Percentiles rank a stretch among this genome's conserved stretches.
These are phyloP conservation scores for Mucuna pruriens DNA, from an alignment of 306 rosid species.

Conservation along the genomic window DNA sequence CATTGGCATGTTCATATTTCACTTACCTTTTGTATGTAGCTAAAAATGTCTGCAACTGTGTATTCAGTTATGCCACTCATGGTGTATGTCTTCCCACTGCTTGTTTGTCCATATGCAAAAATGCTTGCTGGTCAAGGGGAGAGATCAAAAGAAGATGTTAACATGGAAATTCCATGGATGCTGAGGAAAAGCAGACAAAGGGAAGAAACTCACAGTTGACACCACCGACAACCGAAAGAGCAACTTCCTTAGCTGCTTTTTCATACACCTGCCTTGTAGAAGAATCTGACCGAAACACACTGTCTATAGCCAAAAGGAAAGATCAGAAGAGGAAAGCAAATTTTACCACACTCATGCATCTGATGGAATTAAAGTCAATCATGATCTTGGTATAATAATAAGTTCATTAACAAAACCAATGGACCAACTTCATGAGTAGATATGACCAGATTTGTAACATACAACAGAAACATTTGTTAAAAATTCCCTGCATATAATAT, in stretches of 20 bases:
- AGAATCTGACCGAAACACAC: conserved; percentile 82
- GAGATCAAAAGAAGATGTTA: neutral
- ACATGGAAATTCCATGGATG: conserved; percentile 15
- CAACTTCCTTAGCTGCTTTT: conserved; percentile 91
- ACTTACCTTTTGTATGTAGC: conserved; percentile 70
- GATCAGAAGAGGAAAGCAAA: conserved; percentile 41
- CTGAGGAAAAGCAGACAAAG: conserved; percentile 27
- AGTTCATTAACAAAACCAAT: conserved; percentile 11
- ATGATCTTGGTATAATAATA: conserved; percentile 22
- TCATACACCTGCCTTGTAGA: conserved; percentile 88
- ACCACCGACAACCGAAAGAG: conserved; percentile 91
- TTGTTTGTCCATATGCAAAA: conserved; percentile 99
- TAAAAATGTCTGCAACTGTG: conserved; percentile 79
- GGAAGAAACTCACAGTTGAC: conserved; percentile 75
- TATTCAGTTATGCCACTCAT: conserved; percentile 90
- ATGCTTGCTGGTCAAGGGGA: conserved; percentile 73
- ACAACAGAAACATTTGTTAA: conserved; percentile 16
- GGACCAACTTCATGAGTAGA: conserved; percentile 29
- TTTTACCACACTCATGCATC: conserved; percentile 16
- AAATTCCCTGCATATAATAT: conserved; percentile 23
- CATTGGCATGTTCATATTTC: neutral
- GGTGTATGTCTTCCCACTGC: conserved; percentile 97
- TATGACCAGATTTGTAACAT: conserved; percentile 30
- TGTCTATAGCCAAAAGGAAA: conserved; percentile 58
- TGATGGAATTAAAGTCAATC: neutral